Conservation (phyloP, 2,329 filamentous ascomycete species). For the Claviceps sp. region DNA sequence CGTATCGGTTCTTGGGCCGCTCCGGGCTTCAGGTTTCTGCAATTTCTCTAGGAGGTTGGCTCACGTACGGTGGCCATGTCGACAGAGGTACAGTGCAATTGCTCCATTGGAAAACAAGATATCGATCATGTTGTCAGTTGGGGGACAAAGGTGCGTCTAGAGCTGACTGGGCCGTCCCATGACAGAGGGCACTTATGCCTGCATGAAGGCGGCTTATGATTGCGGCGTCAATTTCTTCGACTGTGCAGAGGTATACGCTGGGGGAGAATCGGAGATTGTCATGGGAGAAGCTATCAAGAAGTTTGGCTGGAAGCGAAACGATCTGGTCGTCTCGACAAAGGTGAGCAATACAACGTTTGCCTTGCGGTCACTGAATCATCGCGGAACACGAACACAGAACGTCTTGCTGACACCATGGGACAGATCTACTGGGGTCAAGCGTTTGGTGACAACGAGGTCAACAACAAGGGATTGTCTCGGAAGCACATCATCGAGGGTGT, state of each 20-base stretch:
- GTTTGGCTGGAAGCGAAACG: slow-evolving; percentile 47
- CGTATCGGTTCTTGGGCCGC: slow-evolving; percentile 58
- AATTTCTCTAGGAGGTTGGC: slow-evolving; percentile 58
- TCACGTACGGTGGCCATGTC: slow-evolving; percentile 64
- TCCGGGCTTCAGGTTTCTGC: slow-evolving; percentile 63
- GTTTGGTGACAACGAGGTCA: slow-evolving; percentile 47
- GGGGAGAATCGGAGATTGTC: slow-evolving; percentile 47
- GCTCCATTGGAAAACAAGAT: neutral
- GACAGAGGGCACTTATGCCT: slow-evolving; percentile 34
- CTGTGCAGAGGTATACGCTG: slow-evolving; percentile 43
- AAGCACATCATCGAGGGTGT: slow-evolving; percentile 60
- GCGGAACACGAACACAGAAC: neutral
- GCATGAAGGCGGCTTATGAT: slow-evolving; percentile 49
- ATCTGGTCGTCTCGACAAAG: slow-evolving; percentile 49
- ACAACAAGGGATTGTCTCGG: slow-evolving; percentile 53
- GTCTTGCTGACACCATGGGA: neutral
- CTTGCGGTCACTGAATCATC: no score
- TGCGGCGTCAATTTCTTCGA: slow-evolving; percentile 51
- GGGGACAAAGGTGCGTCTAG: neutral
- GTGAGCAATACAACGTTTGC: slow-evolving; percentile 14
- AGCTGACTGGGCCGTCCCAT: neutral
- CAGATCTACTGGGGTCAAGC: slow-evolving; percentile 52
- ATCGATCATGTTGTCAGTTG: neutral
- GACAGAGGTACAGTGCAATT: slow-evolving; percentile 50
- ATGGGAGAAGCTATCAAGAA: slow-evolving; percentile 49